Percentiles rank a stretch among this genome's conserved stretches.
These are phyloP conservation scores for Dissophora globulifera DNA, from an alignment of 192 early-diverging fungal genomes.

Conservation along the genomic window DNA sequence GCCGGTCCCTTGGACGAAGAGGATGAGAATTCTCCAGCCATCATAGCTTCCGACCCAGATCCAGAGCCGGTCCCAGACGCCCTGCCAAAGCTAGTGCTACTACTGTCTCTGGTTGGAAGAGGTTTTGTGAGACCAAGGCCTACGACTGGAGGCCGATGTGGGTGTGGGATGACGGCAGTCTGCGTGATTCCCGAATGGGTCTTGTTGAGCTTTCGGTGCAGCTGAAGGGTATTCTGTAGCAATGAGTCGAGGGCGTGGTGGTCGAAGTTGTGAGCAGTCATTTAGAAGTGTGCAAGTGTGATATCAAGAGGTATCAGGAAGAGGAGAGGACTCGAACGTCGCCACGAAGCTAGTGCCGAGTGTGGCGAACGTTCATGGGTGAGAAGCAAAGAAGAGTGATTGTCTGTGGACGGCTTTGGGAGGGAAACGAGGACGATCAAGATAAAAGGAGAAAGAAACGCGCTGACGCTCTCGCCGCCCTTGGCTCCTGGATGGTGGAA, in stretches of 20 bases:
- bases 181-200: conserved; percentile 13
- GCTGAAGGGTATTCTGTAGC: conserved; percentile 18
- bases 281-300: not conserved
- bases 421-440: not conserved
- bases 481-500: no score
- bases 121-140: no score
- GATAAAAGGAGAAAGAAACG: not conserved
- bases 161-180: no score
- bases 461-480: no score
- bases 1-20: not conserved
- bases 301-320: not conserved
- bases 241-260: conserved; percentile 6
- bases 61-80: no score
- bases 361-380: not conserved
- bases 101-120: no score
- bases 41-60: not conserved
- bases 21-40: no score
- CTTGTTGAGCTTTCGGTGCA: conserved; percentile 22
- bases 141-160: no score
- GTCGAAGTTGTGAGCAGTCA: conserved; percentile 15
- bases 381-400: conserved; percentile 4
- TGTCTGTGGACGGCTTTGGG: not conserved
- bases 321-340: no score
- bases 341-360: not conserved
- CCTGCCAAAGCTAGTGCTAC: no score